Percentiles rank a stretch among this genome's conserved stretches.
These are phyloP conservation scores for Fraxinus latifolia DNA, from an alignment of 305 asterid genomes.

Conservation along the genomic window DNA sequence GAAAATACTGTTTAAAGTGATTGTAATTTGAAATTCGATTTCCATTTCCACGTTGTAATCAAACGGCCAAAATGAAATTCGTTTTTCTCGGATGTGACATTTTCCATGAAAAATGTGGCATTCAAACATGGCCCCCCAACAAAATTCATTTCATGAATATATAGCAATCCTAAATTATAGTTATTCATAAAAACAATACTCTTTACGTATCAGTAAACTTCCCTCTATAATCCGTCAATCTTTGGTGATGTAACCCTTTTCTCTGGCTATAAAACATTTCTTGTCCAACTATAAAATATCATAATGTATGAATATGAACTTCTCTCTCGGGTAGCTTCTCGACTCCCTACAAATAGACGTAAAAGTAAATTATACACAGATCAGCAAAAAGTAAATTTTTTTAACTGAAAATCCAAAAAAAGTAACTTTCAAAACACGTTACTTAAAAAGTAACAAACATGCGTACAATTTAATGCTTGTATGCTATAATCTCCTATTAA, in stretches of 20 bases:
- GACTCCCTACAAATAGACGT: conserved; percentile 23
- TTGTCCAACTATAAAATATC: background rate
- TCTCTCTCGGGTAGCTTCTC: background rate
- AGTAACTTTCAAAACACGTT: background rate
- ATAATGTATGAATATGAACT: background rate
- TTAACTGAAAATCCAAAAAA: background rate
- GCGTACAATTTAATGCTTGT: background rate
- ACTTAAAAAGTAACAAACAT: background rate
- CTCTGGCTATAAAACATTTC: background rate
- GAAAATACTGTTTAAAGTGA: too few species aligned
- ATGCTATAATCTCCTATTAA: background rate
- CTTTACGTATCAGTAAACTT: background rate
- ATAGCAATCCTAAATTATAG: background rate
- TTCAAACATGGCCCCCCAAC: background rate
- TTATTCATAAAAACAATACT: background rate
- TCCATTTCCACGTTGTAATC: too few species aligned
- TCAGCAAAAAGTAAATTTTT: background rate
- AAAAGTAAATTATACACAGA: background rate
- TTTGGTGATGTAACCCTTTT: background rate
- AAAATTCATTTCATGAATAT: background rate
- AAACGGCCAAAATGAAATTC: too few species aligned
- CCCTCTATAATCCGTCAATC: background rate
- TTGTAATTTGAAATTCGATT: too few species aligned
- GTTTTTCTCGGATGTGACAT: too few species aligned
- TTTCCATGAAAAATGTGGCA: too few species aligned